Conservation (phyloP, 1,284 basidiomycete genomes). For the Ceratobasidium sp. region DNA sequence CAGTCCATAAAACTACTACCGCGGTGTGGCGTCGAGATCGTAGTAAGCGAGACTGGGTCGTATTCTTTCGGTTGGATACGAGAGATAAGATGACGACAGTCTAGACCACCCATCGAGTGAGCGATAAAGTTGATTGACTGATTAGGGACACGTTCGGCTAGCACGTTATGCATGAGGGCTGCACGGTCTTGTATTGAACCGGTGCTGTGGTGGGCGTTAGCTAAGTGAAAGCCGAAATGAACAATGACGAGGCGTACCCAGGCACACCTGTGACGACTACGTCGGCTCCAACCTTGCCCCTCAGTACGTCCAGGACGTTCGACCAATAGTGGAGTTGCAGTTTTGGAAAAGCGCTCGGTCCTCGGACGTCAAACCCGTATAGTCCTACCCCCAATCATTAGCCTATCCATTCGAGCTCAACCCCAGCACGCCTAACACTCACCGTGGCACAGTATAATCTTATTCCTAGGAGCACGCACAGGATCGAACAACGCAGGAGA, state of each 20-base stretch:
- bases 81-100: conserved; percentile 91
- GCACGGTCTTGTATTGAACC: conserved; percentile 92
- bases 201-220: conserved; percentile 69
- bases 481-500: conserved; percentile 82
- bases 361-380: conserved; percentile 93
- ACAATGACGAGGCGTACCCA: conserved; percentile 68
- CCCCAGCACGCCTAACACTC: conserved; percentile 55
- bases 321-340: conserved; percentile 97
- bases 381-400: conserved; percentile 71
- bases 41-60: conserved; percentile 88
- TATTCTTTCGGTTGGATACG: conserved; percentile 89
- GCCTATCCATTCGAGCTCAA: neutral
- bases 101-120: conserved; percentile 98
- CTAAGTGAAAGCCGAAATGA: neutral
- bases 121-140: conserved; percentile 92
- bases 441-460: conserved; percentile 97
- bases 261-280: conserved; percentile 97
- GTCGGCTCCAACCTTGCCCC: conserved; percentile 88
- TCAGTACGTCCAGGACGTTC: conserved; percentile 86
- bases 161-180: conserved; percentile 80
- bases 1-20: conserved; percentile 99
- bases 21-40: conserved; percentile 93
- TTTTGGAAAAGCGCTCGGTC: conserved; percentile 80
- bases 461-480: conserved; percentile 83
- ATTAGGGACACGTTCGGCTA: conserved; percentile 76